phyloP scores from a whole-genome alignment of 495 filamentous ascomycete genomes.

The Collariella sp. region DNA sequence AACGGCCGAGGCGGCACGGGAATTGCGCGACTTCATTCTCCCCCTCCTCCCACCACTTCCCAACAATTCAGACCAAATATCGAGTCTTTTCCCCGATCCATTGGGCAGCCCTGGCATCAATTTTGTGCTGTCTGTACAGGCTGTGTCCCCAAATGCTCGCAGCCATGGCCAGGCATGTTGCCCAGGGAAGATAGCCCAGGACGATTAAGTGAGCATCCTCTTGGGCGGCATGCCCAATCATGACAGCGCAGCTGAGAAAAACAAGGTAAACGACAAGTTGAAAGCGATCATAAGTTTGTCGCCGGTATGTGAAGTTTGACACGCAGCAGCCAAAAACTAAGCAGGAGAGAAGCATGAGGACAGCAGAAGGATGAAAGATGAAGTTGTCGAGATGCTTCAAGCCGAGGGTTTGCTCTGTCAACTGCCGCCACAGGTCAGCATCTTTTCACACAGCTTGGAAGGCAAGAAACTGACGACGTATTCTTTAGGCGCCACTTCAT shows the following conservation, averaged over 20 bases:
- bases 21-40: too few species aligned
- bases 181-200: constrained; percentile 37
- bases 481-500: not conserved
- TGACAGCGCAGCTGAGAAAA: constrained; percentile 24
- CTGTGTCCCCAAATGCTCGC: constrained; percentile 24
- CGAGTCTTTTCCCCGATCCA: constrained; percentile 16
- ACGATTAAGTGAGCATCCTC: constrained; percentile 33
- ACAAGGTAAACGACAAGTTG: constrained; percentile 33
- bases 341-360: constrained; percentile 37
- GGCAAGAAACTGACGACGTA: constrained; percentile 10
- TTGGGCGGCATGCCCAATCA: constrained; percentile 25
- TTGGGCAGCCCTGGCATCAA: not conserved
- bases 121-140: constrained; percentile 9
- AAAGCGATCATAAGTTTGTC: constrained; percentile 32
- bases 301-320: constrained; percentile 37
- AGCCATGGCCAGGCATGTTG: constrained; percentile 35
- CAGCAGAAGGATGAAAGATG: constrained; percentile 27
- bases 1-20: too few species aligned
- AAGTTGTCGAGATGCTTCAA: constrained; percentile 4
- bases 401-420: not conserved
- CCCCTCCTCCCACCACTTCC: not conserved
- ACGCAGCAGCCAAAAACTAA: constrained; percentile 38
- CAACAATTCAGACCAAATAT: constrained; percentile 1
- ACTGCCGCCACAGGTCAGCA: constrained; percentile 7
- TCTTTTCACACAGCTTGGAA: not conserved